phyloP scores from a whole-genome alignment of 129 eudicot species.

The Apium graveolens region DNA sequence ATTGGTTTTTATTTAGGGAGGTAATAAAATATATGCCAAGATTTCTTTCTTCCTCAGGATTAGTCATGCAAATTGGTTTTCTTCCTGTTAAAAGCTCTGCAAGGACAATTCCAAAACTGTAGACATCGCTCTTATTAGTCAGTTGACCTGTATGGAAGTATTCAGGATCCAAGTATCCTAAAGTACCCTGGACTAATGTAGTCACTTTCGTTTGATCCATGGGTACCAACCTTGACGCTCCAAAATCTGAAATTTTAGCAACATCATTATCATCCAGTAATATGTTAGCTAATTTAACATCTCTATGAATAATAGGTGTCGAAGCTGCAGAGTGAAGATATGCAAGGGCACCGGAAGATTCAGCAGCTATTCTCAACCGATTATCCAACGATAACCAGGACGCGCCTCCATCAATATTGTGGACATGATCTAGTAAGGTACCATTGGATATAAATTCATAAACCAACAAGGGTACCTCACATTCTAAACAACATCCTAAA shows the following conservation, averaged over 20 bases:
- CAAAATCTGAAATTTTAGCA: too few species aligned
- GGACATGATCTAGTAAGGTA: slow-evolving; percentile 25
- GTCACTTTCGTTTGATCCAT: too few species aligned
- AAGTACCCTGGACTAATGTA: too few species aligned
- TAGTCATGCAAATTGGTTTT: background rate
- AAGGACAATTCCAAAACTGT: background rate
- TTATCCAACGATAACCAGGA: background rate
- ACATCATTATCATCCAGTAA: background rate
- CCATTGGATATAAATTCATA: slow-evolving; percentile 5
- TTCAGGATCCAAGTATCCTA: too few species aligned
- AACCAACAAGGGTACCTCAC: too few species aligned
- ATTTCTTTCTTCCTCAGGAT: background rate
- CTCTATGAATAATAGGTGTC: background rate
- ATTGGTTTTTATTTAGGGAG: background rate
- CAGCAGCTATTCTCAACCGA: background rate
- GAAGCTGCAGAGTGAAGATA: background rate
- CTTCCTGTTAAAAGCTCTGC: background rate
- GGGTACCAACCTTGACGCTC: too few species aligned
- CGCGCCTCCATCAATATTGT: slow-evolving; percentile 22
- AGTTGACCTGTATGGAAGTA: background rate
- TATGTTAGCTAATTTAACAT: background rate
- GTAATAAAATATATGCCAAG: background rate
- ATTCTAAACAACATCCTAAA: too few species aligned
- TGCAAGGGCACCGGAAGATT: background rate
- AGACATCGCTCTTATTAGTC: background rate